Conservation (phyloP, 495 filamentous ascomycete genomes). For the Thermochaetoides thermophila region DNA sequence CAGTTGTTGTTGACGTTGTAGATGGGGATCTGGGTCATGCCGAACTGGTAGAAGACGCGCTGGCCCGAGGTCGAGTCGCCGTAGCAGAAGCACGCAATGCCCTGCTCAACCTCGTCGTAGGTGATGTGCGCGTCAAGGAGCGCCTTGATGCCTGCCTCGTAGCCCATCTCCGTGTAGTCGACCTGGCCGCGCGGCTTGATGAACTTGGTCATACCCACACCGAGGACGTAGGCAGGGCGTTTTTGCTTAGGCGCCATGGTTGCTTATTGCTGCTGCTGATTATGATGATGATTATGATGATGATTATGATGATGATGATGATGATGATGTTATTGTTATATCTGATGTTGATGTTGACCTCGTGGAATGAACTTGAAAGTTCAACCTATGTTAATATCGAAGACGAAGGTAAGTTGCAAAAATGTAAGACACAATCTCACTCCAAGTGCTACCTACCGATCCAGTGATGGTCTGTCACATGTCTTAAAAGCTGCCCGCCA, state of each 20-base stretch:
- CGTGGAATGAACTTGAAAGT: not conserved
- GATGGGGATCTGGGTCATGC: conserved; percentile 89
- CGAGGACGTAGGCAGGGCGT: conserved; percentile 61
- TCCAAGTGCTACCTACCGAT: too few relatives aligned
- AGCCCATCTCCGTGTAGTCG: conserved; percentile 79
- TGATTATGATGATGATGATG: too few relatives aligned
- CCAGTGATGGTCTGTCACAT: too few relatives aligned
- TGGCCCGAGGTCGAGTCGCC: conserved; percentile 92
- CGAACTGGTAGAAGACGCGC: conserved; percentile 97
- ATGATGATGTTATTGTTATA: too few relatives aligned
- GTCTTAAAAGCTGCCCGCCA: too few relatives aligned
- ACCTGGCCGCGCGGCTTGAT: conserved; percentile 92
- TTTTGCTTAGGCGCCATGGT: conserved; percentile 32
- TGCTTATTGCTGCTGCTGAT: not conserved
- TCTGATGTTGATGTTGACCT: too few relatives aligned
- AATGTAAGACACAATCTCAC: too few relatives aligned
- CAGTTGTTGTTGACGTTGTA: conserved; percentile 99
- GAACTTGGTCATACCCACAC: conserved; percentile 98
- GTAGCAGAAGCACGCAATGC: conserved; percentile 95
- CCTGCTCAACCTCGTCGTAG: conserved; percentile 93
- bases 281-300: not conserved
- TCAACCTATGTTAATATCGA: not conserved
- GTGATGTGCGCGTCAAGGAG: conserved; percentile 89
- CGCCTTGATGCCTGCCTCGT: conserved; percentile 89
- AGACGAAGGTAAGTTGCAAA: too few relatives aligned